These are phyloP conservation scores for Microcyclosporella mali DNA, from an alignment of 2,329 filamentous ascomycete genomes.

Conservation along the genomic window DNA sequence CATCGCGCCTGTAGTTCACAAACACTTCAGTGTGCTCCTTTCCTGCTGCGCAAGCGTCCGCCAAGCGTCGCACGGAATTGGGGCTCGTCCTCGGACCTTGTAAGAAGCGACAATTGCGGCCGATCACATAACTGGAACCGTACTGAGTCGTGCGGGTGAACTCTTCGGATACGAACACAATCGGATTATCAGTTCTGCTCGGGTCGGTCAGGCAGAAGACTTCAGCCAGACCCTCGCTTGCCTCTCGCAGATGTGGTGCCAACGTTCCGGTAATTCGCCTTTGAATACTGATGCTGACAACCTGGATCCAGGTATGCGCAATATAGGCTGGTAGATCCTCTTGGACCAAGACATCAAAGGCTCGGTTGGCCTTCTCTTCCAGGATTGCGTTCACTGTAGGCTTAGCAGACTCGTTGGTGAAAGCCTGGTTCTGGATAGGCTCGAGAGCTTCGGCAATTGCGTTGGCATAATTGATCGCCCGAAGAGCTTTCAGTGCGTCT, in stretches of 20 bases:
- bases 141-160: constrained; percentile 71
- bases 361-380: constrained; percentile 57
- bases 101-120: constrained; percentile 71
- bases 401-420: constrained; percentile 47
- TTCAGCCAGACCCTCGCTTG: constrained; percentile 69
- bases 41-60: constrained; percentile 55
- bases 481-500: constrained; percentile 63
- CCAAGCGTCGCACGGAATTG: constrained; percentile 56
- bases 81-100: constrained; percentile 67
- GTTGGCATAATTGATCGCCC: constrained; percentile 66
- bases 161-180: constrained; percentile 71
- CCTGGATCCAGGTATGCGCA: constrained; percentile 61
- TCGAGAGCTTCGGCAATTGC: constrained; percentile 57
- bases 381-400: constrained; percentile 54
- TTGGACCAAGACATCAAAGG: constrained; percentile 58
- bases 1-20: constrained; percentile 68
- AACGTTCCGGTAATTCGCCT: constrained; percentile 62
- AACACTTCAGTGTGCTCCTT: constrained; percentile 68
- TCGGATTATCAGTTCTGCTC: constrained; percentile 65
- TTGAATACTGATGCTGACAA: constrained; percentile 64
- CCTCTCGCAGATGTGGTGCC: constrained; percentile 56
- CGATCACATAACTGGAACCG: constrained; percentile 65
- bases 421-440: constrained; percentile 50
- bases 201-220: constrained; percentile 74
- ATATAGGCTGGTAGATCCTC: constrained; percentile 69